Evolutionary conservation across 1,139 yeast genomes (phyloP).

Genomic region (Sugiyamaella novakii): DNA sequence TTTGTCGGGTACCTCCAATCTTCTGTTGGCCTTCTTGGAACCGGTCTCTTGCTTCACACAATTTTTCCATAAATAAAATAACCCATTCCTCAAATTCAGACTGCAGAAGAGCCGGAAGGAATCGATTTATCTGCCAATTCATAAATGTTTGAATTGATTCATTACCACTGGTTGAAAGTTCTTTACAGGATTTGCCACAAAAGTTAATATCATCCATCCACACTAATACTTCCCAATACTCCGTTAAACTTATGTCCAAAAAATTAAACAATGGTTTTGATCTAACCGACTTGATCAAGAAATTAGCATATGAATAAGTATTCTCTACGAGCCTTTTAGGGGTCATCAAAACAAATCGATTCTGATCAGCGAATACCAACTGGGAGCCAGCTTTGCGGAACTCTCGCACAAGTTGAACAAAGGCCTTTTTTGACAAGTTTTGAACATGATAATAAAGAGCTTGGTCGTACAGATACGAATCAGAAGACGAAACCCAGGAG

Average conservation of each 20-base stretch:
- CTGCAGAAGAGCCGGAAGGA: conserved; percentile 72
- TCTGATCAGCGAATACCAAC: conserved; percentile 79
- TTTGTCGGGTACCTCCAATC: conserved; percentile 56
- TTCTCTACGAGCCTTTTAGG: conserved; percentile 78
- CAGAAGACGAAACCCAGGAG: conserved; percentile 81
- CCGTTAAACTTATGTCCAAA: conserved; percentile 69
- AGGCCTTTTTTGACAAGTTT: conserved; percentile 79
- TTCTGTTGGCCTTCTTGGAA: conserved; percentile 22
- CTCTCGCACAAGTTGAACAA: conserved; percentile 79
- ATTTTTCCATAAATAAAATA: conserved; percentile 69
- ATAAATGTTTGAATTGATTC: conserved; percentile 59
- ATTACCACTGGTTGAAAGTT: conserved; percentile 44
- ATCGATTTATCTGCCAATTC: conserved; percentile 79
- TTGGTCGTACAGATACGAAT: conserved; percentile 74
- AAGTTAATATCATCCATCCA: conserved; percentile 95
- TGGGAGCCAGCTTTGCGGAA: conserved; percentile 75
- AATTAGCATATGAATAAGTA: conserved; percentile 92
- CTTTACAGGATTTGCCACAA: conserved; percentile 76
- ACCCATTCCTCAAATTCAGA: conserved; percentile 90
- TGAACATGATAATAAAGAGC: conserved; percentile 84
- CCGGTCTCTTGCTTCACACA: conserved; percentile 52
- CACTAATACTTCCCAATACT: conserved; percentile 86
- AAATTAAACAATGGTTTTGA: conserved; percentile 81
- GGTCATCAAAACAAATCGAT: conserved; percentile 72
- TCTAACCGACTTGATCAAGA: conserved; percentile 75